Evolutionary conservation across 139 green algal species (phyloP), one percentile per base, ranked within the genome.

Genomic region (Picochlorum sp.): DNA sequence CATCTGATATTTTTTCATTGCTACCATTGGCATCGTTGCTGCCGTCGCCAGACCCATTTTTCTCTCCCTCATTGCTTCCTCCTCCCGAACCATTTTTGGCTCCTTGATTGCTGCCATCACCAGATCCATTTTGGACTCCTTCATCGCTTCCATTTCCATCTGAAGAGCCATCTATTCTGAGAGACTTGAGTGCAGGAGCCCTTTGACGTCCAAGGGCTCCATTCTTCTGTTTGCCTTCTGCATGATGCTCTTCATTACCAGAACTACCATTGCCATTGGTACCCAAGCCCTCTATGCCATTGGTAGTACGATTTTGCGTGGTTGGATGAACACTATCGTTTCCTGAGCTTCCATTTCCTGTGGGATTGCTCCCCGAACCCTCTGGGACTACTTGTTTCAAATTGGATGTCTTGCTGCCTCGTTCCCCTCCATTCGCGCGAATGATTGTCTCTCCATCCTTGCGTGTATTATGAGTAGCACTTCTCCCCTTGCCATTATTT

Each of bases 281-380:
- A n/a, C 52, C 37, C 8, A 60, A 51, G 15, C 56, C 68, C 28
- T 59, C 46, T 16, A 56, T 74, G 32, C 47, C 68, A 41, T 65
- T 54, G 1, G 18, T 21, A 54, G 16, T n/a, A 15, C 16, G 45
- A 15, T 18, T 69, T 66, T 72, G 47, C 44, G 66, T 58, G 38
- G 23, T 62, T 49, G 30, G 30, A 56, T 71, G 61, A 28, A 62
- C 60, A 41, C 66, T 81, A 56, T 60, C 58, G 50, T 59, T 74
- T 26, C 41, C 20, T 49, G 62, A 65, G 59, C 59, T 69, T 41
- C 68, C 68, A 32, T 74, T 74, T 49, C 67, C 67, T 32, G 63
- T 72, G 26, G 60, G 23, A 50, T 51, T 51, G 20, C 56, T 49
- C 7, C 52, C 52, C 13, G 16, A 57, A 50, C 64, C 64, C n/a